These are phyloP conservation scores for Monilinia laxa DNA, from an alignment of 2,329 filamentous ascomycete species.

Conservation along the genomic window DNA sequence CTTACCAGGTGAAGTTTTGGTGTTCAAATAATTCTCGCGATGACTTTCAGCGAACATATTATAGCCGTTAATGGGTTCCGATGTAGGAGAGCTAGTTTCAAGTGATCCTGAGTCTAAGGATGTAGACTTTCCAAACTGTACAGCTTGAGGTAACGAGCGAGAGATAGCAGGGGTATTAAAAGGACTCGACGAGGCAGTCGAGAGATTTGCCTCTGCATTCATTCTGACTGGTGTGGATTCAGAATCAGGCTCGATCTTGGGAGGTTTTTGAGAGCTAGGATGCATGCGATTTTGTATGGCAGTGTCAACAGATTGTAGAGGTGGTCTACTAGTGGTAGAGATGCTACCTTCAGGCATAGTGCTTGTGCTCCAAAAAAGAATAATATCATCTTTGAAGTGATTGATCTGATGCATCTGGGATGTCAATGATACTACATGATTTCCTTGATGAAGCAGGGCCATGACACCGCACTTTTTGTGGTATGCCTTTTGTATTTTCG, in stretches of 20 bases:
- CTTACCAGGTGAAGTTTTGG: slow-evolving; percentile 6
- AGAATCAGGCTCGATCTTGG: neutral
- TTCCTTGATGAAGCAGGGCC: slow-evolving; percentile 12
- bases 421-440: neutral
- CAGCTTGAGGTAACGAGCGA: neutral
- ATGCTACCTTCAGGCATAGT: neutral
- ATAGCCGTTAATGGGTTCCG: neutral
- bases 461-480: neutral
- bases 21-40: neutral
- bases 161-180: neutral
- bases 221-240: neutral
- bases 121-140: neutral
- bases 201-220: neutral
- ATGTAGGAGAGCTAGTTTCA: neutral
- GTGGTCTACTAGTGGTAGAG: neutral
- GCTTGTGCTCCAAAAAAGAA: slow-evolving; percentile 17
- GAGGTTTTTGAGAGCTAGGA: too few relatives aligned
- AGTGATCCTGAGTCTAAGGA: neutral
- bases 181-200: neutral
- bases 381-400: slow-evolving; percentile 13
- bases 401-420: slow-evolving; percentile 14
- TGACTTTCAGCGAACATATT: slow-evolving; percentile 3
- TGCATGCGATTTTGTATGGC: neutral
- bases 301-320: slow-evolving; percentile 3
- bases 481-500: slow-evolving; percentile 18